Evolutionary conservation across 2,329 filamentous ascomycete species (phyloP), one percentile per base, ranked within the genome.

Genomic region (Fusarium sublunatum): DNA sequence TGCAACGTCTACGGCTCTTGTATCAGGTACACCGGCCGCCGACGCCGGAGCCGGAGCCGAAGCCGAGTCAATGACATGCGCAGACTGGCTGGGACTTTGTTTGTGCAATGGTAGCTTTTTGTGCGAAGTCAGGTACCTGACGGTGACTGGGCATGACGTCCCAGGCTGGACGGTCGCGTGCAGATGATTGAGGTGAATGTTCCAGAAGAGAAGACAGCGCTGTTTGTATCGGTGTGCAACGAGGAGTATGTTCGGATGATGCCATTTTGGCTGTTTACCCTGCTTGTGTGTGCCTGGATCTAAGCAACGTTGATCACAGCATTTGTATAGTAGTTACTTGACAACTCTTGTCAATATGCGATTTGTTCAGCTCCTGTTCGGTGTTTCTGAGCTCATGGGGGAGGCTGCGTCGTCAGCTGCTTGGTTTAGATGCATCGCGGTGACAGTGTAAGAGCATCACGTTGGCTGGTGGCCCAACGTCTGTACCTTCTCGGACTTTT

Each of bases 1-100:
- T 42, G 38, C 12, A 49, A 54, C 51, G 49, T 46, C 28, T 43
- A 46, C 35, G 29, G 54, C 31, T 3, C 31, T 64, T 55, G 38
- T 61, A 61, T 49, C 22, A n/a, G 10, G 19, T 36, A 9, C 46
- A 50, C 43, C 38, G 19, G 39, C 39, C 36, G 39, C 55, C 55
- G 46, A 64, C 49, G 29, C 25, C 54, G 60, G 54, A 54, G 54
- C 42, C 19, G 19, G 19, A 19, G 19, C 19, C 61, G 31, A 60
- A 19, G 19, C 19, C 61, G 31, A 60, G 12, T 64, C 32, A n/a
- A 39, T 26, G n/a, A 44, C 29, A 64, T 53, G 57, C 34, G 9
- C 25, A 13, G 48, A 52, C 31, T 42, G 36, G 50, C 38, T 49
- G 52, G 39, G 36, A 24, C 28, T 47, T 36, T 46, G 13, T 39